Conservation (phyloP, 805 yeast species). For the Cyberlindnera mississippiensis region DNA sequence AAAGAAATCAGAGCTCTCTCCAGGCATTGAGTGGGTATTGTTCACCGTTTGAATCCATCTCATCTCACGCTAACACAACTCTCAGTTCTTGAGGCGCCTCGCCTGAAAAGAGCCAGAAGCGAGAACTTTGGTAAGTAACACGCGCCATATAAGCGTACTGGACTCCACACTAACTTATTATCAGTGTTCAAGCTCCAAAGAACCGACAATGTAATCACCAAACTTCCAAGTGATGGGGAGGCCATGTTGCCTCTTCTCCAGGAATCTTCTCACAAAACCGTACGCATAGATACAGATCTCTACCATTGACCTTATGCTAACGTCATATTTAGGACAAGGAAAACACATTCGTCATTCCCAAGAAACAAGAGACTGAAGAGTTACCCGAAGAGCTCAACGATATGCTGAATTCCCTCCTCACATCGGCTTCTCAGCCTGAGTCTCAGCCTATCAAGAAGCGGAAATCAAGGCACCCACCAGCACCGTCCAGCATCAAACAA, state of each 20-base stretch:
- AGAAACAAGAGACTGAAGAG: conserved; percentile 26
- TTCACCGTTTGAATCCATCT: neutral
- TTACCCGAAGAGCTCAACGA: conserved; percentile 65
- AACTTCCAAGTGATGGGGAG: conserved; percentile 14
- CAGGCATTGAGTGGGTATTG: conserved; percentile 56
- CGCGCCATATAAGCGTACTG: neutral
- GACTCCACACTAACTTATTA: neutral
- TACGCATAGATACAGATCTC: conserved; percentile 1
- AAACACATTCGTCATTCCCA: conserved; percentile 26
- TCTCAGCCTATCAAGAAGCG: conserved; percentile 23
- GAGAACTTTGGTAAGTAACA: conserved; percentile 26
- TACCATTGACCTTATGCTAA: neutral
- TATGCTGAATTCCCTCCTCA: conserved; percentile 63
- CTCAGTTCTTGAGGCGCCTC: conserved; percentile 32
- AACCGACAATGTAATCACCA: conserved; percentile 36
- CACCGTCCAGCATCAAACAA: neutral
- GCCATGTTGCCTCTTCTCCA: conserved; percentile 23
- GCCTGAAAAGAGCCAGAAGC: conserved; percentile 37
- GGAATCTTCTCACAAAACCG: conserved; percentile 20
- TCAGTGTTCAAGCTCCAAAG: conserved; percentile 44
- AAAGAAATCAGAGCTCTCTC: conserved; percentile 82
- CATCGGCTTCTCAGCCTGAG: conserved; percentile 24
- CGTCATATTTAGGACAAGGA: conserved; percentile 21
- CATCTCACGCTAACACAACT: conserved; percentile 3
- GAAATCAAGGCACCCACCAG: conserved; percentile 22